phyloP scores from a whole-genome alignment of 257 asterid species.

The Primulina eburnea region DNA sequence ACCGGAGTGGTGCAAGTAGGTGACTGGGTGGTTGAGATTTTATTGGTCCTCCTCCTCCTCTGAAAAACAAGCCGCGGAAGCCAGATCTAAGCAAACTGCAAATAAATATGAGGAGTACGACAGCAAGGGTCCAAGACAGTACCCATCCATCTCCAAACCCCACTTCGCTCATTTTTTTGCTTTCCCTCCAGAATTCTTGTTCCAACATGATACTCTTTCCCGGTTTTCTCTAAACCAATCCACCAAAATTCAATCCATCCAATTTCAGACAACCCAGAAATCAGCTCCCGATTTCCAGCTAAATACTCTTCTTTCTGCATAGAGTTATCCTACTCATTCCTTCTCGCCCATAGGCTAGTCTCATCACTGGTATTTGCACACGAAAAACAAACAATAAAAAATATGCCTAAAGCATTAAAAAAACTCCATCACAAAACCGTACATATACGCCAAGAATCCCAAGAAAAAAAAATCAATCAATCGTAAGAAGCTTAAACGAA shows the following conservation, averaged over 20 bases:
- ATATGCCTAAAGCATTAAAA: background rate
- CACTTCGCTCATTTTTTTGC: slow-evolving; percentile 12
- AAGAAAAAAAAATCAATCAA: background rate
- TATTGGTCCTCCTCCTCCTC: background rate
- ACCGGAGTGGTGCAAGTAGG: slow-evolving; percentile 27
- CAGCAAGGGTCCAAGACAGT: slow-evolving; percentile 45
- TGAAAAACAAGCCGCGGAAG: slow-evolving; percentile 1
- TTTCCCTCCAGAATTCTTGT: slow-evolving; percentile 36
- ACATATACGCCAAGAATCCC: too few species aligned
- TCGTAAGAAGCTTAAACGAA: background rate
- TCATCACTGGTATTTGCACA: background rate
- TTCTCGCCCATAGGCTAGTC: background rate
- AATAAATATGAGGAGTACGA: slow-evolving; percentile 32
- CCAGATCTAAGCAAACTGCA: slow-evolving; percentile 32
- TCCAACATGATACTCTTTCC: slow-evolving; percentile 18
- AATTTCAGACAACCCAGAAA: background rate
- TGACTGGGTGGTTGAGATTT: background rate
- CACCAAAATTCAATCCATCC: slow-evolving; percentile 11
- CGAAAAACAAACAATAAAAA: background rate
- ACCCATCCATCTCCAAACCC: slow-evolving; percentile 8
- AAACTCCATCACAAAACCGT: too few species aligned
- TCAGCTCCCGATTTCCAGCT: background rate
- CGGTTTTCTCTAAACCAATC: background rate
- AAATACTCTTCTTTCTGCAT: background rate
- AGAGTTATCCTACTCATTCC: background rate